A percentile compares a stretch with the other conserved stretches of the same genome.
phyloP scores from a whole-genome alignment of 257 asterid genomes.

The Ligustrum vulgare region DNA sequence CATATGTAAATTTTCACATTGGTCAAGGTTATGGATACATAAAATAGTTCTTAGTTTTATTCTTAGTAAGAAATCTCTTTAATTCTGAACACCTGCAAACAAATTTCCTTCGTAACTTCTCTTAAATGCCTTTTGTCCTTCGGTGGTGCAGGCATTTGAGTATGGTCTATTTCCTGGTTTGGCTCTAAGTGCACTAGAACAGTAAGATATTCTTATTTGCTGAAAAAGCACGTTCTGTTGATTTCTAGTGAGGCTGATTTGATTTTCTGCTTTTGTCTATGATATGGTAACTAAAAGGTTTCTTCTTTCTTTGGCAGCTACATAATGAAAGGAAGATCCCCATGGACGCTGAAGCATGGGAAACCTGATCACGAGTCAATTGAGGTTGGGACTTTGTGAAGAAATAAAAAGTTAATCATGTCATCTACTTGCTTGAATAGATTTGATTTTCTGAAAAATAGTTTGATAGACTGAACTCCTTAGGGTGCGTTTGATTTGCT shows the following conservation, averaged over 20 bases:
- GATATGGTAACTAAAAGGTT: constrained; percentile 7
- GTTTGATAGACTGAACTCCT: background rate
- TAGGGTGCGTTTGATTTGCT: too few relatives aligned
- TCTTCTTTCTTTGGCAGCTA: constrained; percentile 52
- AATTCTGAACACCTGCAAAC: background rate
- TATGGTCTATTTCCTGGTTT: constrained; percentile 89
- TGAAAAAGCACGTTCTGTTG: constrained; percentile 2
- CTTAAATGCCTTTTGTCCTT: constrained; percentile 15
- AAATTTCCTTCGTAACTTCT: background rate
- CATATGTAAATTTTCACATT: constrained; percentile 1
- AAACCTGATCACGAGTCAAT: constrained; percentile 89
- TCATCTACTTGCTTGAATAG: background rate
- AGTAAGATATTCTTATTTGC: constrained; percentile 50
- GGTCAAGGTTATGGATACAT: background rate
- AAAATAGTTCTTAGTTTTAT: background rate
- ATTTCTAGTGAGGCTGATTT: background rate
- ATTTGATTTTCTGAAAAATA: too few relatives aligned
- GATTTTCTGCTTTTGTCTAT: background rate
- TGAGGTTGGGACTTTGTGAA: constrained; percentile 46
- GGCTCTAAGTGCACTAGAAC: constrained; percentile 80
- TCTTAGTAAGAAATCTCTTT: background rate
- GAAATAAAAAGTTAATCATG: background rate
- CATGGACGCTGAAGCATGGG: constrained; percentile 93
- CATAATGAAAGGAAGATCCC: constrained; percentile 80
- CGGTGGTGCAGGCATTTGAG: constrained; percentile 76